Evolutionary conservation across 2,329 filamentous ascomycete genomes (phyloP).

Genomic region (Nothomitra cinnamomea): DNA sequence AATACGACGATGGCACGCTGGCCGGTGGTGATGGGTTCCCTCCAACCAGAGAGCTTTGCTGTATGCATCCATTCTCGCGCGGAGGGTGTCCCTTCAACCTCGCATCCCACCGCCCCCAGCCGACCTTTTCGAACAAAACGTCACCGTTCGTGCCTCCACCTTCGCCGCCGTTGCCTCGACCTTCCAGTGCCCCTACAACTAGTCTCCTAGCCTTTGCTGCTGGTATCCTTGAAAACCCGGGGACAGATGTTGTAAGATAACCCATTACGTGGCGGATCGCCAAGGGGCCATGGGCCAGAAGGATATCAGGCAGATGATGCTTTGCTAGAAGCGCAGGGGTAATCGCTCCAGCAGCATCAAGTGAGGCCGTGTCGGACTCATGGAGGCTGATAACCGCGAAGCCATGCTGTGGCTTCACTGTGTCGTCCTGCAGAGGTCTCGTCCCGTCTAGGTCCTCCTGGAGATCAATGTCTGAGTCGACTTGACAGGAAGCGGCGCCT

Average conservation of each 20-base stretch:
- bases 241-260: slow-evolving; percentile 81
- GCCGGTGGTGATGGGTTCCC: slow-evolving; percentile 29
- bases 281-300: slow-evolving; percentile 75
- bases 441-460: slow-evolving; percentile 41
- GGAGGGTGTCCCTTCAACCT: slow-evolving; percentile 47
- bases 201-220: slow-evolving; percentile 79
- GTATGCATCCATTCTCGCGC: not conserved
- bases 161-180: slow-evolving; percentile 41
- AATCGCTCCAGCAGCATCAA: slow-evolving; percentile 67
- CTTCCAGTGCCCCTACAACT: slow-evolving; percentile 83
- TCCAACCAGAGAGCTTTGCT: slow-evolving; percentile 8
- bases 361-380: slow-evolving; percentile 32
- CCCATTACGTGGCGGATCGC: slow-evolving; percentile 93
- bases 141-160: slow-evolving; percentile 46
- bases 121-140: slow-evolving; percentile 84
- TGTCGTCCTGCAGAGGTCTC: not conserved
- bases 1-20: slow-evolving; percentile 30
- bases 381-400: slow-evolving; percentile 20
- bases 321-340: slow-evolving; percentile 73
- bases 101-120: slow-evolving; percentile 94
- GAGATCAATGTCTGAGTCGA: slow-evolving; percentile 80
- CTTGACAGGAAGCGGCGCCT: slow-evolving; percentile 34
- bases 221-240: slow-evolving; percentile 77
- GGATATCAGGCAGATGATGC: slow-evolving; percentile 76
- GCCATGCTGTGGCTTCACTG: slow-evolving; percentile 19